Percentiles rank a stretch among this genome's conserved stretches.
phyloP scores from a whole-genome alignment of 192 early-diverging fungal genomes.

The Helicostylum pulchrum region DNA sequence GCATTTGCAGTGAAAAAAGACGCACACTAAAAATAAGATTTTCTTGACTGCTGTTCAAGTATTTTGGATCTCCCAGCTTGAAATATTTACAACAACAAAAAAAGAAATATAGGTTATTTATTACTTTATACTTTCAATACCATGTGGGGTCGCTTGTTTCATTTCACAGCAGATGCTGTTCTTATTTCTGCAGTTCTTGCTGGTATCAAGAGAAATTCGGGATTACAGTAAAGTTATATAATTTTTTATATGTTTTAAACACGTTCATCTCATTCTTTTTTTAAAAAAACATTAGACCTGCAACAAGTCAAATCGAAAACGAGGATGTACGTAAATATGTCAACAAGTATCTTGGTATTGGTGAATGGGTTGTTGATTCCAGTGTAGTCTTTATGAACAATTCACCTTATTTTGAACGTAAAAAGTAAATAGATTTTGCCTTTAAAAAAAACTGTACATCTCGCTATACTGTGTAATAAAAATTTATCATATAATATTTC shows the following conservation, averaged over 20 bases:
- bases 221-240: conserved; percentile 37
- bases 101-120: neutral
- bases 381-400: conserved; percentile 47
- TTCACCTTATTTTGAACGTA: conserved; percentile 56
- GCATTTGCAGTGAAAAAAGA: too few relatives aligned
- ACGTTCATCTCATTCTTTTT: neutral
- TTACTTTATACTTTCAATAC: neutral
- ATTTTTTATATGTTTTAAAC: neutral
- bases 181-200: conserved; percentile 59
- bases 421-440: conserved; percentile 8
- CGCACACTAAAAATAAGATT: too few relatives aligned
- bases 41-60: neutral
- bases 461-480: too few relatives aligned
- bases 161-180: conserved; percentile 57
- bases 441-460: too few relatives aligned
- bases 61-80: neutral
- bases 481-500: too few relatives aligned
- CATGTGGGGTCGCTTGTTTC: conserved; percentile 51
- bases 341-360: conserved; percentile 52
- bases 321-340: conserved; percentile 49
- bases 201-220: conserved; percentile 58
- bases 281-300: conserved; percentile 37
- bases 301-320: conserved; percentile 55
- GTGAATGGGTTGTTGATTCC: conserved; percentile 58
- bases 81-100: neutral